phyloP scores from a whole-genome alignment of 169 alveolate genomes.

The Prorocentrum cordatum region DNA sequence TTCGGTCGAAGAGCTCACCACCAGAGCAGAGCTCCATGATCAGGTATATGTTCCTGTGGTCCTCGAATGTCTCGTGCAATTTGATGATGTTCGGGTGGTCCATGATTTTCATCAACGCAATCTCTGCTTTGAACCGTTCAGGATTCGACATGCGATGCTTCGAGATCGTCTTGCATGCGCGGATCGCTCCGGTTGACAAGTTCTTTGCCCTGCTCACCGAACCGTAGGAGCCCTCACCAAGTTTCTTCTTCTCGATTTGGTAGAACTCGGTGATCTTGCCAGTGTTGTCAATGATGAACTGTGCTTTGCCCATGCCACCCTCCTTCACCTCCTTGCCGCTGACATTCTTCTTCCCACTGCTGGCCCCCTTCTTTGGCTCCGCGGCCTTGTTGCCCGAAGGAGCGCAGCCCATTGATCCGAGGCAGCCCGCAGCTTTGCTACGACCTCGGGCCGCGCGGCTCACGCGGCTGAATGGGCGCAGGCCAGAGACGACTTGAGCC shows the following conservation, averaged over 20 bases:
- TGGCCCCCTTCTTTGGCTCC: no score
- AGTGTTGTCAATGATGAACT: conserved; percentile 55
- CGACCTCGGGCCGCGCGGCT: no score
- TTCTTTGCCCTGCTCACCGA: conserved; percentile 47
- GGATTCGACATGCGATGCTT: no score
- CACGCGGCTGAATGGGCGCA: no score
- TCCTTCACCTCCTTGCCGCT: no score
- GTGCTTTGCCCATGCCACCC: conserved; percentile 18
- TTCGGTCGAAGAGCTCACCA: conserved; percentile 95
- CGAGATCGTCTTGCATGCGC: conserved; percentile 52
- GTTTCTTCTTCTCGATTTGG: no score
- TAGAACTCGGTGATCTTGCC: conserved; percentile 41
- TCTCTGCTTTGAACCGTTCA: no score
- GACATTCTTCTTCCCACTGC: no score
- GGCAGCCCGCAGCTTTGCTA: no score
- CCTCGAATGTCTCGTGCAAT: conserved; percentile 88
- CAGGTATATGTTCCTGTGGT: conserved; percentile 82
- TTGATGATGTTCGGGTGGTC: conserved; percentile 74
- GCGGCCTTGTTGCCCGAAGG: no score
- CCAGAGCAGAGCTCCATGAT: conserved; percentile 90
- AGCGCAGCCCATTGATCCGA: no score
- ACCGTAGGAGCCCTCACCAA: conserved; percentile 62
- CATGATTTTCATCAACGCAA: conserved; percentile 59
- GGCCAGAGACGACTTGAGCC: no score
- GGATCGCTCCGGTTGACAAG: conserved; percentile 42